Evolutionary conservation across 805 yeast genomes (phyloP), one percentile per base, ranked within the genome.

Genomic region (Candida bentonensis): DNA sequence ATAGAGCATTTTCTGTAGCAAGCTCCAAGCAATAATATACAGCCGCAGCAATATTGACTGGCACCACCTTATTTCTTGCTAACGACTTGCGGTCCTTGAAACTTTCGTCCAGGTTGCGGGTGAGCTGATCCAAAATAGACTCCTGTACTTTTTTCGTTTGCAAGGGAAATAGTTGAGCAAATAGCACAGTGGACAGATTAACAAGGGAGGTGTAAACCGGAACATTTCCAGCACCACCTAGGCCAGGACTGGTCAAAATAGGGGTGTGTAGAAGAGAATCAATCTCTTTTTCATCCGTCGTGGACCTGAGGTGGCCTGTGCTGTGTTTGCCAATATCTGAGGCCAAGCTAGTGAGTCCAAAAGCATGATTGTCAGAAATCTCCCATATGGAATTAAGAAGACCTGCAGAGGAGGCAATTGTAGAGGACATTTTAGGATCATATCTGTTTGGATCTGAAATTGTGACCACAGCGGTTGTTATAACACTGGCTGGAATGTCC

Each of bases 131-230:
- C 22, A 40, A 23, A n/a, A 44, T 15, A n/a, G 17, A 44, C 28
- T 81, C 79, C 55, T 89, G 96, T 44, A 92, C 82, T 49, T 85
- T 83, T 3, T 75, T 62, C 4, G 88, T 76, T 51, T 89, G 71
- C 46, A 69, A 66, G 0, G 94, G 84, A 50, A 89, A 81, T 1
- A 82, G 68, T 5, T 72, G 56, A 3, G 83, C 76, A 56, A 87
- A 84, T 1, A 88, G 67, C 47, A 81, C 86, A 54, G 89, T 77
- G 0, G 96, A 79, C 2, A 73, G 57, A 61, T 89, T 95, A n/a
- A 86, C 72, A 2, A 83, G 62, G 42, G 76, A 65, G 0, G 76
- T 73, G 1, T 68, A 54, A 5, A 57, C 48, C 23, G 68, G 61
- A 20, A 44, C 45, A 21, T 7, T 15, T 21, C 23, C 17, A 21